Conservation (phyloP, 495 filamentous ascomycete species). For the Jackrogersella minutella region DNA sequence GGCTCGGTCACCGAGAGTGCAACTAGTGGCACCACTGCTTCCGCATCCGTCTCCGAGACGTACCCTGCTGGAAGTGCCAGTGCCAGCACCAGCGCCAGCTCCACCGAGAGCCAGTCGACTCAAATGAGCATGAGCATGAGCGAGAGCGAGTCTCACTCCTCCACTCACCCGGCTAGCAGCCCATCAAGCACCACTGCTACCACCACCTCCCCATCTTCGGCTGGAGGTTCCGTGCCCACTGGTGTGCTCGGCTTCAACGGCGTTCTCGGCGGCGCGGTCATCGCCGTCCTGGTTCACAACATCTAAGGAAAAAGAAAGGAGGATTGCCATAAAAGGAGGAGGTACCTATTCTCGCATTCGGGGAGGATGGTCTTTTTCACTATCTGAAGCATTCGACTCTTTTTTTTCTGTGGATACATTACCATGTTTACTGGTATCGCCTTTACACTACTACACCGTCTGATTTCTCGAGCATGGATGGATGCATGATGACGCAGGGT, state of each 20-base stretch:
- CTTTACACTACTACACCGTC: slow-evolving; percentile 9
- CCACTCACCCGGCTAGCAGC: slow-evolving; percentile 18
- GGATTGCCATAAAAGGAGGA: background rate
- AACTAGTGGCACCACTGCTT: slow-evolving; percentile 16
- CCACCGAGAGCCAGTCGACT: slow-evolving; percentile 23
- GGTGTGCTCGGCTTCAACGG: slow-evolving; percentile 43
- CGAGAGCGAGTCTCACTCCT: slow-evolving; percentile 12
- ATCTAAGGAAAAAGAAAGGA: slow-evolving; percentile 35
- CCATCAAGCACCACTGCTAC: slow-evolving; percentile 31
- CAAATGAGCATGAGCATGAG: background rate
- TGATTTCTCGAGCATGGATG: too few relatives aligned
- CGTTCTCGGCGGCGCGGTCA: slow-evolving; percentile 44
- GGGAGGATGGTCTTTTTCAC: slow-evolving; percentile 15
- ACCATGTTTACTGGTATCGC: slow-evolving; percentile 31
- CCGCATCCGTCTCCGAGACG: slow-evolving; percentile 26
- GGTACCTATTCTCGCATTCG: background rate
- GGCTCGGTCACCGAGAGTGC: slow-evolving; percentile 9
- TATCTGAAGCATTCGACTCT: slow-evolving; percentile 22
- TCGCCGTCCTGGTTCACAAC: slow-evolving; percentile 32
- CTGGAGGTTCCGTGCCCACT: slow-evolving; percentile 28
- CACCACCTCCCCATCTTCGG: slow-evolving; percentile 22
- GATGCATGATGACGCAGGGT: slow-evolving; percentile 27
- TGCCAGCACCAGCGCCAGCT: slow-evolving; percentile 2
- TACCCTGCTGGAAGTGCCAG: slow-evolving; percentile 13
- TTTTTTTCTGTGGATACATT: slow-evolving; percentile 37